These are phyloP conservation scores for Macrolepiota albuminosa DNA, from an alignment of 768 basidiomycete genomes.

Conservation along the genomic window DNA sequence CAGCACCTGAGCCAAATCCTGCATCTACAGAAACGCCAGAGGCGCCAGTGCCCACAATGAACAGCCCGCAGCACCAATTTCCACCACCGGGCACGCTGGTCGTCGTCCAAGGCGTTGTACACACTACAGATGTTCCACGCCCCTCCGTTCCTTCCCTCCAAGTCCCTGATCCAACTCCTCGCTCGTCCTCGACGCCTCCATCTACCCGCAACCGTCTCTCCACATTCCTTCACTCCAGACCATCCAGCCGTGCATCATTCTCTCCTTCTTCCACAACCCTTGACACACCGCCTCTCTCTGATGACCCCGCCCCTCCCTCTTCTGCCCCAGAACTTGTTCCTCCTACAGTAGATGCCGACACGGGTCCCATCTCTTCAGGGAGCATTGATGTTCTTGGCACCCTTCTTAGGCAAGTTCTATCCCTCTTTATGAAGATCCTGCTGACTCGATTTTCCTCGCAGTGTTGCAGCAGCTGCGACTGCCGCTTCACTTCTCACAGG, in stretches of 20 bases:
- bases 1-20: conserved; percentile 3
- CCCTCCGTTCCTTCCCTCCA: conserved; percentile 18
- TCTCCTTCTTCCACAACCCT: conserved; percentile 12
- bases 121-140: conserved; percentile 63
- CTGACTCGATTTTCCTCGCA: conserved; percentile 19
- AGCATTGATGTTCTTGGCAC: conserved; percentile 83
- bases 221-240: conserved; percentile 32
- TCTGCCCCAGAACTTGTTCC: not conserved
- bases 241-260: conserved; percentile 17
- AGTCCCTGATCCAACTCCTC: conserved; percentile 17
- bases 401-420: conserved; percentile 58
- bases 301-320: conserved; percentile 2
- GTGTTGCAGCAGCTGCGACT: conserved; percentile 90
- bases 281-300: conserved; percentile 8
- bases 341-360: conserved; percentile 6
- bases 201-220: conserved; percentile 28
- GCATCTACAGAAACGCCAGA: not conserved
- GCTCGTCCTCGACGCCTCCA: conserved; percentile 26
- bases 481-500: conserved; percentile 81
- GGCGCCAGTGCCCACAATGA: not conserved
- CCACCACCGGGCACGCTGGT: conserved; percentile 76
- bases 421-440: conserved; percentile 1
- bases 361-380: conserved; percentile 52
- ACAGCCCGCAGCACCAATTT: conserved; percentile 32
- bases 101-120: conserved; percentile 80